phyloP scores from a whole-genome alignment of 306 rosid genomes.

The Oxytropis ochrocephala region DNA sequence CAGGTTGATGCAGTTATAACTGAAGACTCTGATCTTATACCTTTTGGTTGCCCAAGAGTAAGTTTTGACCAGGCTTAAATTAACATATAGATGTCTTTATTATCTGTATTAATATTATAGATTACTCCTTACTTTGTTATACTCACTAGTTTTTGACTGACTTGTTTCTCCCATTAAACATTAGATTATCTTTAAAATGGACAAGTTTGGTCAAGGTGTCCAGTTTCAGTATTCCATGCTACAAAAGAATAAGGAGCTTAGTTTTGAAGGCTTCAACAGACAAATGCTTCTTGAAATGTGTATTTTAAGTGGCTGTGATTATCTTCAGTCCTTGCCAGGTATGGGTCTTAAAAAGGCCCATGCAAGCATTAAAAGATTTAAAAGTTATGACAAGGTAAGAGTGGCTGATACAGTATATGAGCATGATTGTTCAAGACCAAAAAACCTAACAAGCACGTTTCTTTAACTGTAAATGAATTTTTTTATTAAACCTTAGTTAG shows the following conservation, averaged over 20 bases:
- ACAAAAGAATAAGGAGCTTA: constrained; percentile 70
- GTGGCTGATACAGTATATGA: background rate
- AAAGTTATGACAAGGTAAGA: constrained; percentile 75
- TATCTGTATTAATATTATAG: background rate
- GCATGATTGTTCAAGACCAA: background rate
- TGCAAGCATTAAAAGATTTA: constrained; percentile 59
- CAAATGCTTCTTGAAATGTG: constrained; percentile 98
- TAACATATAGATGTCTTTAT: constrained; percentile 3
- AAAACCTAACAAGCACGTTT: background rate
- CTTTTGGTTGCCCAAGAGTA: constrained; percentile 93
- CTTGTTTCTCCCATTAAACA: constrained; percentile 24
- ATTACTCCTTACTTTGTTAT: background rate
- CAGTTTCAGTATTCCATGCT: constrained; percentile 67
- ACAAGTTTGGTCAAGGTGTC: constrained; percentile 90
- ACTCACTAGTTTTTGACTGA: constrained; percentile 7
- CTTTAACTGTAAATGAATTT: background rate
- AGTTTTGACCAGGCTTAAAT: constrained; percentile 25
- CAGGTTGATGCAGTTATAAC: constrained; percentile 89
- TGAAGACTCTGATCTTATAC: constrained; percentile 93
- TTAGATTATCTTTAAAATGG: constrained; percentile 94
- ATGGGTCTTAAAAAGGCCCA: constrained; percentile 98
- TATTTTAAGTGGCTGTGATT: constrained; percentile 94
- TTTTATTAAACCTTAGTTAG: background rate
- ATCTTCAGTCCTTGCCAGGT: constrained; percentile 88
- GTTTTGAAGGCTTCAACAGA: constrained; percentile 69